These are phyloP conservation scores for Thalia dealbata DNA, from an alignment of 176 grass and related monocot species.

Conservation along the genomic window DNA sequence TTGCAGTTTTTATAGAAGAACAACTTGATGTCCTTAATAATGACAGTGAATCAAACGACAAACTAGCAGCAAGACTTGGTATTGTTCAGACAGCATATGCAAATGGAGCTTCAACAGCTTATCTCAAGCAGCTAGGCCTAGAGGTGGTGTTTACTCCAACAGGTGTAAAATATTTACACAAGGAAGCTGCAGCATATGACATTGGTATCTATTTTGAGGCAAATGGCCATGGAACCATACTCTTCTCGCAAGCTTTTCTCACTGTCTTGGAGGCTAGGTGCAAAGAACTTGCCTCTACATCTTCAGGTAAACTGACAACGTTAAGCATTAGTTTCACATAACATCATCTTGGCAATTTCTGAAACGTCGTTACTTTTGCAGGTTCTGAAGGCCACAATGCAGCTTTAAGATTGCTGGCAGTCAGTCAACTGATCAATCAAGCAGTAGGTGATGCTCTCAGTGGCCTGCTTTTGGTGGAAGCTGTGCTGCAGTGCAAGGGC, in stretches of 20 bases:
- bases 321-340: not conserved
- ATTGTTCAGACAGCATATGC: slow-evolving; percentile 91
- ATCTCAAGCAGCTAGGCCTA: slow-evolving; percentile 54
- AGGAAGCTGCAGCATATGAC: slow-evolving; percentile 79
- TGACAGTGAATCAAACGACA: slow-evolving; percentile 18
- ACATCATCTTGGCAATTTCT: not conserved
- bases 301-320: slow-evolving; percentile 27
- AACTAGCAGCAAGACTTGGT: slow-evolving; percentile 52
- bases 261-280: slow-evolving; percentile 30
- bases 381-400: slow-evolving; percentile 46
- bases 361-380: slow-evolving; percentile 3
- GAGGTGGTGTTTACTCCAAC: slow-evolving; percentile 76
- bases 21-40: slow-evolving; percentile 55
- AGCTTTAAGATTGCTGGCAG: slow-evolving; percentile 55
- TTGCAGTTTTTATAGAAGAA: slow-evolving; percentile 82
- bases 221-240: slow-evolving; percentile 78
- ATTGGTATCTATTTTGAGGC: slow-evolving; percentile 96
- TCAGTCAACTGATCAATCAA: slow-evolving; percentile 81
- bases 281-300: slow-evolving; percentile 28
- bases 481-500: slow-evolving; percentile 64
- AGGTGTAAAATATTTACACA: slow-evolving; percentile 89
- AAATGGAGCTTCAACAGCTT: slow-evolving; percentile 77
- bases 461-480: slow-evolving; percentile 80
- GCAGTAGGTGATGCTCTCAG: slow-evolving; percentile 87
- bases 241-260: slow-evolving; percentile 60